These are phyloP conservation scores for Penicillium longicatenatum DNA, from an alignment of 495 filamentous ascomycete species.

Conservation along the genomic window DNA sequence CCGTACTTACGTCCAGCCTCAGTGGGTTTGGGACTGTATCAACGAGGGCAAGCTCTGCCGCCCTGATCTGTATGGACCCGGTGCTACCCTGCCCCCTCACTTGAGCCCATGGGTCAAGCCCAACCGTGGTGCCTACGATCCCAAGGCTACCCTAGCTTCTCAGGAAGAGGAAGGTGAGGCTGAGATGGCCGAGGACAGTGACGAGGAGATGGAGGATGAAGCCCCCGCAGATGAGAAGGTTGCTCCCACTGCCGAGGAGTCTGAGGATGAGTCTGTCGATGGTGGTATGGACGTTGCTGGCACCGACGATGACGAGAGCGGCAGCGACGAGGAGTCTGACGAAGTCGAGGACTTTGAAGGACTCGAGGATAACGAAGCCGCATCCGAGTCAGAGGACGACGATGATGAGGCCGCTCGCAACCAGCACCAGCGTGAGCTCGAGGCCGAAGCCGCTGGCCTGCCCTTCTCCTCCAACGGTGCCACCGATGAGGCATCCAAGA, in stretches of 20 bases:
- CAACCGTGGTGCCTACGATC: constrained; percentile 83
- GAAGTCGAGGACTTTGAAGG: constrained; percentile 44
- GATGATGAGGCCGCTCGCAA: constrained; percentile 53
- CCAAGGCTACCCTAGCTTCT: constrained; percentile 71
- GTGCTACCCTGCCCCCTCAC: constrained; percentile 87
- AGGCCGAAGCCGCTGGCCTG: constrained; percentile 77
- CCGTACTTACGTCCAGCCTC: constrained; percentile 89
- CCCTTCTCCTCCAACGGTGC: constrained; percentile 44
- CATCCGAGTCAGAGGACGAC: constrained; percentile 40
- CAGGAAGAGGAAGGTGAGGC: constrained; percentile 82
- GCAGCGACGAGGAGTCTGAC: constrained; percentile 39
- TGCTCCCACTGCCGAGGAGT: constrained; percentile 28
- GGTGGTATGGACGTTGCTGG: constrained; percentile 63
- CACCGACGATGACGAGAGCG: constrained; percentile 51
- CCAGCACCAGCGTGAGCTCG: constrained; percentile 83
- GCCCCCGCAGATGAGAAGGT: constrained; percentile 29
- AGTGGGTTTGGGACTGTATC: constrained; percentile 97
- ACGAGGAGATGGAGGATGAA: constrained; percentile 47
- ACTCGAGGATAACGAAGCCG: constrained; percentile 44
- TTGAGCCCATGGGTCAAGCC: constrained; percentile 94
- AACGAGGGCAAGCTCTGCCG: constrained; percentile 86
- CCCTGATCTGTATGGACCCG: constrained; percentile 86
- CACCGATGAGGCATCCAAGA: constrained; percentile 47
- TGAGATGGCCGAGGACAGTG: constrained; percentile 60
- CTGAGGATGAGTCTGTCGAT: constrained; percentile 43